phyloP scores from a whole-genome alignment of 371 early-diverging fungal species.

The Blastocladiella emersonii region DNA sequence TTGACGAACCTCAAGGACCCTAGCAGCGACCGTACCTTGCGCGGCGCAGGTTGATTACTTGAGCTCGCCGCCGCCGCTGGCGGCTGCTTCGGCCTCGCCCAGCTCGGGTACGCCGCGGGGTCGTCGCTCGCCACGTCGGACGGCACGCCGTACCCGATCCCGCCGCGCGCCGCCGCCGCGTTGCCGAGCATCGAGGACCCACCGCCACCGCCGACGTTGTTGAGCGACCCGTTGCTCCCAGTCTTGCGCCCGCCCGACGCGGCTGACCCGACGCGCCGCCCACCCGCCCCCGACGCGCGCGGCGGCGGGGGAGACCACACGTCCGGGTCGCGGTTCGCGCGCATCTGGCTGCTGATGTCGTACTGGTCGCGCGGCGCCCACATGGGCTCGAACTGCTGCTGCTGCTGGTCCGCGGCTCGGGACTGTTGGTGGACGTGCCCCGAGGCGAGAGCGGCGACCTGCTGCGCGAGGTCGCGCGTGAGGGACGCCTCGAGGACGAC shows the following conservation, averaged over 20 bases:
- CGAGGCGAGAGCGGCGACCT: slow-evolving; percentile 4
- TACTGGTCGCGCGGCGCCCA: background rate
- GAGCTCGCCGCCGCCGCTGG: background rate
- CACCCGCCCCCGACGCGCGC: background rate
- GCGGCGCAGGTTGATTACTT: background rate
- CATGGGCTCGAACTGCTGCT: background rate
- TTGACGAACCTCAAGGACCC: too few relatives aligned
- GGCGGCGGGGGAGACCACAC: slow-evolving; percentile 27
- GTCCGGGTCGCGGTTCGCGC: slow-evolving; percentile 17
- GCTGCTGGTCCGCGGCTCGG: background rate
- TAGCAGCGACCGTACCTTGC: too few relatives aligned
- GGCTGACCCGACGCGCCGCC: background rate
- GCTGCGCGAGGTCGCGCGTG: slow-evolving; percentile 21
- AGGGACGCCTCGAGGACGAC: slow-evolving; percentile 22
- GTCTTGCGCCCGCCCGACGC: background rate
- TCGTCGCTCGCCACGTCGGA: background rate
- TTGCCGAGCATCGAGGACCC: too few relatives aligned
- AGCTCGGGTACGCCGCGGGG: background rate
- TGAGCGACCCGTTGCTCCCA: too few relatives aligned
- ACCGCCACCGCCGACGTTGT: too few relatives aligned
- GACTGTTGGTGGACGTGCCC: background rate
- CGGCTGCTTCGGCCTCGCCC: background rate
- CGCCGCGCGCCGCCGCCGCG: background rate
- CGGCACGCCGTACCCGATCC: background rate
- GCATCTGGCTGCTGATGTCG: too few relatives aligned